phyloP scores from a whole-genome alignment of 805 yeast species.

The Barnettozyma salicaria region DNA sequence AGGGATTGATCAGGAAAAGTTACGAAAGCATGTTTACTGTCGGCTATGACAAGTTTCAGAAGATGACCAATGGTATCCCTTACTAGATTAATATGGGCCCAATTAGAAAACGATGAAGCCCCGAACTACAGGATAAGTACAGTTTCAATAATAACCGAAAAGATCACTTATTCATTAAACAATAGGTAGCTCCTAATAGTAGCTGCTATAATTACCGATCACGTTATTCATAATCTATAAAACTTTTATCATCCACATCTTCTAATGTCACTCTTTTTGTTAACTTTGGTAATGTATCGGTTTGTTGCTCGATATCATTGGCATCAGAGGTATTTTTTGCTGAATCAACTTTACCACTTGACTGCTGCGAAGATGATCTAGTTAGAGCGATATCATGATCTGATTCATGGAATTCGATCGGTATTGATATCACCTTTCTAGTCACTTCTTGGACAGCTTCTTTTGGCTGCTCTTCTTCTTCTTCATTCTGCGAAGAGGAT shows the following conservation, averaged over 20 bases:
- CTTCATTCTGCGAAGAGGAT: constrained; percentile 3
- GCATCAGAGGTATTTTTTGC: too few relatives aligned
- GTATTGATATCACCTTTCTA: constrained; percentile 12
- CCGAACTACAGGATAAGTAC: too few relatives aligned
- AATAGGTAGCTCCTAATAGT: too few relatives aligned
- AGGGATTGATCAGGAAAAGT: constrained; percentile 68
- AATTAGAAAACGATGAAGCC: too few relatives aligned
- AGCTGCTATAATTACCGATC: too few relatives aligned
- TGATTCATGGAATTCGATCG: constrained; percentile 8
- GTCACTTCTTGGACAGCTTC: too few relatives aligned
- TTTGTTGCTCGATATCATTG: constrained; percentile 4
- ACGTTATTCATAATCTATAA: not conserved
- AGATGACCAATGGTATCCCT: constrained; percentile 95
- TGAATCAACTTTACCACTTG: too few relatives aligned
- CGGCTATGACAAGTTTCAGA: constrained; percentile 96
- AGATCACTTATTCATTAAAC: too few relatives aligned
- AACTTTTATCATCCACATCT: constrained; percentile 22
- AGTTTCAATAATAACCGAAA: too few relatives aligned
- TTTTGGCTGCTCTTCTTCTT: not conserved
- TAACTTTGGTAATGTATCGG: constrained; percentile 15
- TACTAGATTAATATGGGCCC: constrained; percentile 43
- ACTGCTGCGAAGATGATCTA: constrained; percentile 5
- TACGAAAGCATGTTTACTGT: constrained; percentile 85
- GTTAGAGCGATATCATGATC: constrained; percentile 2
- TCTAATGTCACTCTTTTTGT: constrained; percentile 20